Evolutionary conservation across 352 stramenopile genomes (phyloP).

Genomic region (Phytophthora crassamura): DNA sequence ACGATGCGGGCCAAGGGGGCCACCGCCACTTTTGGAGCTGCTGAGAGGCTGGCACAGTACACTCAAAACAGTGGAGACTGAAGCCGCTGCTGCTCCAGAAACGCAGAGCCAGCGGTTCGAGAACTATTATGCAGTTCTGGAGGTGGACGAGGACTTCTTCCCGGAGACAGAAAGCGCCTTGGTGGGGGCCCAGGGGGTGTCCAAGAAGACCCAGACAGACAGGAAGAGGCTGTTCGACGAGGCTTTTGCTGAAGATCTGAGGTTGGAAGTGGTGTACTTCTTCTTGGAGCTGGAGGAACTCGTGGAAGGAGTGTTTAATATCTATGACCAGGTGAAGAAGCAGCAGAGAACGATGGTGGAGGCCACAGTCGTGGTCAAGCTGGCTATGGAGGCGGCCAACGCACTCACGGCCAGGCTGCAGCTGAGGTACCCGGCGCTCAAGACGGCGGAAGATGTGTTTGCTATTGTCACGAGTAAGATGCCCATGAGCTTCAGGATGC

Average conservation of each 20-base stretch:
- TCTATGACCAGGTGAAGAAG: conserved; percentile 41
- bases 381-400: conserved; percentile 29
- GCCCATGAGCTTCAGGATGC: neutral
- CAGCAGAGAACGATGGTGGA: conserved; percentile 48
- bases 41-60: conserved; percentile 18
- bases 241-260: conserved; percentile 22
- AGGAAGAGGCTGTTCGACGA: conserved; percentile 17
- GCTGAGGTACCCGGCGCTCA: conserved; percentile 30
- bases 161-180: conserved; percentile 10
- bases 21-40: conserved; percentile 24
- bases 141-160: conserved; percentile 33
- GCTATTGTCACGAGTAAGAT: conserved; percentile 10
- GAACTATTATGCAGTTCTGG: conserved; percentile 39
- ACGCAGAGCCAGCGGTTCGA: conserved; percentile 16
- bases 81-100: neutral
- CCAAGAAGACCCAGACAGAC: conserved; percentile 3
- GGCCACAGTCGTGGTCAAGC: conserved; percentile 38
- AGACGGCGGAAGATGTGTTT: conserved; percentile 28
- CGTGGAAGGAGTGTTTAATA: conserved; percentile 29
- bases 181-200: neutral
- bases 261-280: conserved; percentile 27
- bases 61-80: conserved; percentile 3
- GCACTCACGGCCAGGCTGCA: conserved; percentile 33
- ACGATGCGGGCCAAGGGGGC: conserved; percentile 2
- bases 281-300: conserved; percentile 42